phyloP scores from a whole-genome alignment of 2,329 filamentous ascomycete species.

The Cladosporium sp. region DNA sequence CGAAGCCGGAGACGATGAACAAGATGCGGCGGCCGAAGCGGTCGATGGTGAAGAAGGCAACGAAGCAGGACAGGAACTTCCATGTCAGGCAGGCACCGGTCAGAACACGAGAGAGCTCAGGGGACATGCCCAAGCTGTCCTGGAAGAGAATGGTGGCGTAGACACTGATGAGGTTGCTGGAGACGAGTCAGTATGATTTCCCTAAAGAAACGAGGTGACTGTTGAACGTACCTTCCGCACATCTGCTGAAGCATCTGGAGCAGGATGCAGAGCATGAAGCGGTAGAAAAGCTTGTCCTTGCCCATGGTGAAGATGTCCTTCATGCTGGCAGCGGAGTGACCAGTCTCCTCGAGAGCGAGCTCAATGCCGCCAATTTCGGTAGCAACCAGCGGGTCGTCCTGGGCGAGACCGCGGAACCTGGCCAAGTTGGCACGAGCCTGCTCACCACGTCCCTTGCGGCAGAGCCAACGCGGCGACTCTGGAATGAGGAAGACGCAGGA shows the following conservation, averaged over 20 bases:
- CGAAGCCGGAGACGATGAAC: slow-evolving; percentile 37
- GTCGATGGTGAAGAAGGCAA: slow-evolving; percentile 41
- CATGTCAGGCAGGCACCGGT: slow-evolving; percentile 47
- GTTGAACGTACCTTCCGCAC: slow-evolving; percentile 30
- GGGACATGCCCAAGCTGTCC: slow-evolving; percentile 32
- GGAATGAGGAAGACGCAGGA: slow-evolving; percentile 37
- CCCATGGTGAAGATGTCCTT: slow-evolving; percentile 44
- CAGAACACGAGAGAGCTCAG: slow-evolving; percentile 37
- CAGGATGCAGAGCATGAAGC: slow-evolving; percentile 45
- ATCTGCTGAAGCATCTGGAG: slow-evolving; percentile 48
- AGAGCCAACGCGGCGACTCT: slow-evolving; percentile 44
- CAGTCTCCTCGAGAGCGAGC: slow-evolving; percentile 42
- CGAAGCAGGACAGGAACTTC: slow-evolving; percentile 48
- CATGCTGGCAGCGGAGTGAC: slow-evolving; percentile 32
- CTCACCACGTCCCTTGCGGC: slow-evolving; percentile 40
- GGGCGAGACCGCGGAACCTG: slow-evolving; percentile 34
- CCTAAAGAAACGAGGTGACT: not conserved
- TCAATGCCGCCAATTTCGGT: slow-evolving; percentile 45
- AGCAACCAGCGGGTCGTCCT: slow-evolving; percentile 34
- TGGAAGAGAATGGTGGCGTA: slow-evolving; percentile 27
- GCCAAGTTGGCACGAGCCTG: slow-evolving; percentile 37
- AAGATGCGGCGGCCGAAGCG: slow-evolving; percentile 35
- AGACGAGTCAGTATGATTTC: not conserved
- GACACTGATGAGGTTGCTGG: slow-evolving; percentile 29
- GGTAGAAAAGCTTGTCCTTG: slow-evolving; percentile 45